A percentile compares a stretch with the other conserved stretches of the same genome.
These are phyloP conservation scores for Ustilago nuda DNA, from an alignment of 1,284 basidiomycete genomes.

Conservation along the genomic window DNA sequence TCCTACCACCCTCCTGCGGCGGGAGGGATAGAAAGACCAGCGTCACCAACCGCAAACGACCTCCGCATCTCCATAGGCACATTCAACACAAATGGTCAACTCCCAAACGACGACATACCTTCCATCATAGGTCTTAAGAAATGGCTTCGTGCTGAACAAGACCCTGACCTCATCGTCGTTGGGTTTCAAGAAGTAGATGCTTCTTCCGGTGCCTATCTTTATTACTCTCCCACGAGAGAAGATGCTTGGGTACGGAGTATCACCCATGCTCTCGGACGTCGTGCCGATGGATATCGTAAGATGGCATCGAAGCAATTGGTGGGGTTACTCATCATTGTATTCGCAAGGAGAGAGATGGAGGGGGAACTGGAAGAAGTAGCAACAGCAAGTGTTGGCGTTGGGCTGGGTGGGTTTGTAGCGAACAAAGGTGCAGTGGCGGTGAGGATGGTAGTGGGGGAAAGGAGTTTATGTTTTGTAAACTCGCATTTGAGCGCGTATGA, in stretches of 20 bases:
- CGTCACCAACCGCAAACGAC: conserved; percentile 41
- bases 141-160: conserved; percentile 46
- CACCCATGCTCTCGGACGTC: conserved; percentile 27
- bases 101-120: conserved; percentile 24
- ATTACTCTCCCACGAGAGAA: conserved; percentile 50
- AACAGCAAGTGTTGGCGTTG: conserved; percentile 44
- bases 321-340: conserved; percentile 46
- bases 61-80: conserved; percentile 44
- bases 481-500: conserved; percentile 85
- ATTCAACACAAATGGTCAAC: conserved; percentile 45
- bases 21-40: conserved; percentile 14
- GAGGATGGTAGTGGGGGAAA: conserved; percentile 87
- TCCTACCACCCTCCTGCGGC: background rate
- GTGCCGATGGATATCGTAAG: conserved; percentile 24
- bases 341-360: conserved; percentile 21
- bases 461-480: conserved; percentile 93
- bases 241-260: conserved; percentile 37
- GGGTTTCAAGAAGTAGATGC: conserved; percentile 58
- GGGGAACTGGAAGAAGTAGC: conserved; percentile 24
- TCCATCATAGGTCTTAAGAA: conserved; percentile 35
- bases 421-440: conserved; percentile 81
- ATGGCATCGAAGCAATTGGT: conserved; percentile 54
- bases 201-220: conserved; percentile 48
- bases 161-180: conserved; percentile 50
- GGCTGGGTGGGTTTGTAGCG: conserved; percentile 52